Evolutionary conservation across 805 yeast species (phyloP).

Genomic region (Komagataella pastoris): DNA sequence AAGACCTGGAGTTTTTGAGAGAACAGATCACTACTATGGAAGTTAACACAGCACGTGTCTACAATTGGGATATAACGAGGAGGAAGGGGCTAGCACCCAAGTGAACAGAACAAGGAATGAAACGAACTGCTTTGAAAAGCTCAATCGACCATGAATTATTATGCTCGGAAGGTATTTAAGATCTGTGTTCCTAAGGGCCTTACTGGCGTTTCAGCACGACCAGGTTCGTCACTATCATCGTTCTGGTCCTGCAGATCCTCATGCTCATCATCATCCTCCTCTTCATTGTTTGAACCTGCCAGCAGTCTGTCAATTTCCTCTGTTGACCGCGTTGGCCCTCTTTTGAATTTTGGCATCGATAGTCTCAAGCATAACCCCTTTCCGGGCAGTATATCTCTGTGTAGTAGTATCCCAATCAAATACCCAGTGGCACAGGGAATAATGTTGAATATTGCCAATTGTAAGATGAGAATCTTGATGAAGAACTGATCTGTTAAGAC

Average conservation of each 20-base stretch:
- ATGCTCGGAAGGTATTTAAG: conserved; percentile 43
- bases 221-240: conserved; percentile 17
- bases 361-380: conserved; percentile 11
- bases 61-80: conserved; percentile 80
- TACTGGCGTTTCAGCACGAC: conserved; percentile 42
- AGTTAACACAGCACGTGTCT: conserved; percentile 88
- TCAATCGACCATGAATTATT: conserved; percentile 1
- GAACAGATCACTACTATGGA: conserved; percentile 96
- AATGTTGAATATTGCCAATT: conserved; percentile 22
- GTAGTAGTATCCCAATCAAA: conserved; percentile 28
- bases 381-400: conserved; percentile 30
- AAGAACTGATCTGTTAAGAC: conserved; percentile 19
- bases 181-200: conserved; percentile 49
- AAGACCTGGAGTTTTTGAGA: conserved; percentile 72
- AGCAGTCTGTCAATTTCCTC: conserved; percentile 2
- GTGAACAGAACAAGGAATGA: conserved; percentile 21
- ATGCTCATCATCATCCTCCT: conserved; percentile 11
- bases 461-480: conserved; percentile 15
- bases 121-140: background rate
- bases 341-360: conserved; percentile 10
- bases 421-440: conserved; percentile 26
- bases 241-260: conserved; percentile 15
- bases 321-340: background rate
- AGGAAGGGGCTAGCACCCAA: conserved; percentile 32
- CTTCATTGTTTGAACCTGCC: conserved; percentile 2